These are phyloP conservation scores for Scedosporium apiospermum DNA, from an alignment of 2,329 filamentous ascomycete species.

Conservation along the genomic window DNA sequence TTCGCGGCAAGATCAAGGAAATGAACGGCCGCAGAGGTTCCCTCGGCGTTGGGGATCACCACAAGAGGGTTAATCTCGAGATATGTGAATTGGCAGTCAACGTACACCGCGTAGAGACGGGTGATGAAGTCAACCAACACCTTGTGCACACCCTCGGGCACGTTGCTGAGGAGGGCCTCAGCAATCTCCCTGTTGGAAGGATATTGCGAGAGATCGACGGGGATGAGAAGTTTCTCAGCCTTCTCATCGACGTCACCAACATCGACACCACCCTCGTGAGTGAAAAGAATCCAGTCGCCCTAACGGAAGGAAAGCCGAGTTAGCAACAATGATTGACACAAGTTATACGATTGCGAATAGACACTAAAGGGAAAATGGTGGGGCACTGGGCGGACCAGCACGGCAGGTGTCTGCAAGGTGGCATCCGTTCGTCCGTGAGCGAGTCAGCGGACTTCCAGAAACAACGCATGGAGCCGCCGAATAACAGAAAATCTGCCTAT, in stretches of 20 bases:
- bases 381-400: not conserved
- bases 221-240: constrained; percentile 96
- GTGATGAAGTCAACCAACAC: constrained; percentile 99
- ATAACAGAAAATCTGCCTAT: not conserved
- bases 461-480: not conserved
- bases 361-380: not conserved
- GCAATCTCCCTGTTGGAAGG: constrained; percentile 95
- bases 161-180: constrained; percentile 74
- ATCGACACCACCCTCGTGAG: constrained; percentile 98
- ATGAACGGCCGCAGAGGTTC: constrained; percentile 87
- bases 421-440: constrained; percentile 26
- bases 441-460: constrained; percentile 5
- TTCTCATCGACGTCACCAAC: constrained; percentile 98
- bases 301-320: constrained; percentile 31
- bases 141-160: constrained; percentile 91
- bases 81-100: constrained; percentile 98
- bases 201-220: constrained; percentile 88
- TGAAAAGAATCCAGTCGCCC: constrained; percentile 99
- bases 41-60: constrained; percentile 88
- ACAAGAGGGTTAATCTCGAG: constrained; percentile 99
- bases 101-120: constrained; percentile 70
- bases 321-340: constrained; percentile 16
- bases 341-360: not conserved
- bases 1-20: constrained; percentile 98
- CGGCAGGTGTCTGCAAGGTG: constrained; percentile 1